Evolutionary conservation across 1,284 basidiomycete genomes (phyloP), one percentile per base, ranked within the genome.

Genomic region (Trichosporon inkin): DNA sequence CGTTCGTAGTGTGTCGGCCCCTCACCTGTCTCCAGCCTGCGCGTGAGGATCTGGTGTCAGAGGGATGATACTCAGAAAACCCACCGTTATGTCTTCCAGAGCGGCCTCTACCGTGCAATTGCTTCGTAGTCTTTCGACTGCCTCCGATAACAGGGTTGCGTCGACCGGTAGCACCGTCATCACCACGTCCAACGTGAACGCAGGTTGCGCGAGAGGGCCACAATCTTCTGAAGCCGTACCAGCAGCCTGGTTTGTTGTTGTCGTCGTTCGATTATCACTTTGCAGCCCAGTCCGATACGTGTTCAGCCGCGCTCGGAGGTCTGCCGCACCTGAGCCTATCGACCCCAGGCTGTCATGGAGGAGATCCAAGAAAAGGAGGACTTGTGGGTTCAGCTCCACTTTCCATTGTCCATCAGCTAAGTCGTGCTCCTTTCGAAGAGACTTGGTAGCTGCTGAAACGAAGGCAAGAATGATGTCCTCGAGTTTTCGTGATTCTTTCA

Each of bases 401-500:
- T 96, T 97, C 92, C 94, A 97, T 13, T 86, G 88, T 51, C 96
- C 92, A n/a, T 79, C 81, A 17, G 83, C 86, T 10, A 84, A n/a
- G 87, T 81, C 28, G 83, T 82, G 67, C 32, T 78, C 76, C 78
- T 96, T 95, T 82, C 87, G 88, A 59, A 95, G 82, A 6, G 90
- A 85, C 20, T 84, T 83, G 0, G 90, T 92, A 4, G 92, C 89
- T 47, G 92, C 87, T 2, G 93, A 90, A 14, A 94, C 93, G 71
- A 97, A 98, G 82, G 90, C 88, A 55, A 99, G 83, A 63, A 99
- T 95, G 61, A 99, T 86, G 67, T 97, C 93, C 78, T 99, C 96
- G 56, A 98, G 89, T 80, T 95, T 96, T 52, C 96, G 84, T 71
- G 92, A 94, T 76, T 97, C 93, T 75, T 92, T 92, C 84, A 98